Evolutionary conservation across 768 basidiomycete species (phyloP), one percentile per base, ranked within the genome.

Genomic region (Podaxis sp.): DNA sequence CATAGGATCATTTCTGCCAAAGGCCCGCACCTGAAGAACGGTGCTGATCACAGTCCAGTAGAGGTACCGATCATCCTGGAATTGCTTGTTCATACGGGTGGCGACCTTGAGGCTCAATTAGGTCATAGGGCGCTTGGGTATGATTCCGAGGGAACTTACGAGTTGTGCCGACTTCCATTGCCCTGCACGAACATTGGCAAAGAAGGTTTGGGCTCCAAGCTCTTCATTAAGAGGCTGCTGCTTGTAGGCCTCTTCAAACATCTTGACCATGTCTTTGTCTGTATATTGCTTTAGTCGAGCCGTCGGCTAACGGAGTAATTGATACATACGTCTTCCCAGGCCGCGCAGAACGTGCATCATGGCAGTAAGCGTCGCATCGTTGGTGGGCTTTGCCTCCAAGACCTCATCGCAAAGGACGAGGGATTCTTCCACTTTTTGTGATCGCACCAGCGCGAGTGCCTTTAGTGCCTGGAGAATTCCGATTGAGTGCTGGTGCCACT

Each of bases 131-230:
- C 42, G 30, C 56, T 52, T 33, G 17, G 57, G 28, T 26, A 30
- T 49, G 42, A 17, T 48, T 39, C 30, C 2, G 42, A 54, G 63
- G 57, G 22, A 30, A 62, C 71, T 61, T 68, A 90, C 92, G 79
- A 89, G 88, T 72, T 95, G 93, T 24, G 90, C 92, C 51, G 87
- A 83, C 73, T 93, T 95, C 93, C 93, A 95, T 66, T 90, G 87
- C 15, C 82, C 83, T 36, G 88, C 85, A 64, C 91, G 85, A 38
- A 89, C 85, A 69, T 93, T 90, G 19, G 93, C 92, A 71, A 93
- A 90, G 78, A 95, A 95, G 0, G 90, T 88, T 71, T 95, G 92
- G 24, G 83, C 82, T 22, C 88, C 93, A 8, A 93, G 84, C 64
- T 95, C 93, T 71, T 95, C 93, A 69, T 92, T 93, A 4, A 74